Base-by-base conservation (phyloP, 257 asterid species). In the Cordia subcordata region DNA sequence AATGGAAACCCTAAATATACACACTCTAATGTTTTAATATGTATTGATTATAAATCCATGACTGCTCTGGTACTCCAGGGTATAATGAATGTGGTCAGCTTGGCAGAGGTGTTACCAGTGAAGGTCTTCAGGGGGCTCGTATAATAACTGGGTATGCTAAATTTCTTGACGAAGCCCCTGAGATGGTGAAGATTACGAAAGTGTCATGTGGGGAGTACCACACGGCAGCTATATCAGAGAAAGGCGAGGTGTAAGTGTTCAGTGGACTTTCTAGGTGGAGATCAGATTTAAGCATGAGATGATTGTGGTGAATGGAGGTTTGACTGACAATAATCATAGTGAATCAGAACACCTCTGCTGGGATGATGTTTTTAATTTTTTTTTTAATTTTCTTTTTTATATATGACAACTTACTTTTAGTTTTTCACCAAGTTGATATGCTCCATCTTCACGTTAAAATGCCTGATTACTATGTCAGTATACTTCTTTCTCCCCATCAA, bases 201-300 rank as follows among this genome's bases (percentile, higher is more conserved):
- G 85, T 89, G 74, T 85, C 97, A 66, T 89, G 97, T 62, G 97
- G 97, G 66, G 99, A 89, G 78, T 93, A 89, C 82, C 99, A 93
- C 71, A 67, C 86, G 33, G 96, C 96, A 40, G 96, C 97, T 53
- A 77, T 93, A 50, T 86, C 99, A 15, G 95, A 93, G 61, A 68
- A 75, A 13, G 96, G 95, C 64, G 99, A 93, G 84, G 97, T 93
- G 97, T 93, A 89, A 93, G 99, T 89, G 83, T 68, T 81, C 62
- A 52, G 68, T 79, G 85, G 78, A 69, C 76, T 70, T 27, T 73
- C 66, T 51, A 52, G 74, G 68, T 3, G 35, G 35, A 1, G 35
- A 27, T 27, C 62, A n/a, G 10, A 17, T 45, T 49, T 16, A 21
- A 49, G 20, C 13, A 49, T 49, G 54, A 49, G 16, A 17, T 21